These are phyloP conservation scores for Podospora pseudocomata DNA, from an alignment of 495 filamentous ascomycete genomes.

Conservation along the genomic window DNA sequence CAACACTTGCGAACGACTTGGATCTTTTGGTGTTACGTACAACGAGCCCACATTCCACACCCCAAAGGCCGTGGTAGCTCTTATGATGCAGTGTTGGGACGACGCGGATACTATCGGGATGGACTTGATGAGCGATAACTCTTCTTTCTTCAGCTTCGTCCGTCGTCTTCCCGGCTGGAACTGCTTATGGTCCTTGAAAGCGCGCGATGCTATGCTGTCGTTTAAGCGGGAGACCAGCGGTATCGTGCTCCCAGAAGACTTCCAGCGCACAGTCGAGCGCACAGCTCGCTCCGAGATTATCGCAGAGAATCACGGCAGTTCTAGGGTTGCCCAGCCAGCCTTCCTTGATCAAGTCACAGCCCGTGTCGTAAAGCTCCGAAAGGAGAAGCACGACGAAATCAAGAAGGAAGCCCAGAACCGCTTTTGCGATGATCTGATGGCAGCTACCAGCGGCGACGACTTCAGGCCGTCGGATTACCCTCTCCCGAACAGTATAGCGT, in stretches of 20 bases:
- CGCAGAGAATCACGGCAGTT: neutral
- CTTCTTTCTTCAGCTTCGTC: constrained; percentile 27
- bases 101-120: constrained; percentile 21
- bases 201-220: constrained; percentile 22
- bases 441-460: constrained; percentile 25
- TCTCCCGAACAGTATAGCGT: no score
- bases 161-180: constrained; percentile 27
- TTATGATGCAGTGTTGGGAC: constrained; percentile 11
- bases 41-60: constrained; percentile 27
- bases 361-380: neutral
- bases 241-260: neutral
- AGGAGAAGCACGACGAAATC: neutral
- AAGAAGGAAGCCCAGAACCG: neutral
- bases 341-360: neutral
- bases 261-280: neutral
- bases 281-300: neutral
- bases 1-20: constrained; percentile 3
- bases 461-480: neutral
- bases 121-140: constrained; percentile 28
- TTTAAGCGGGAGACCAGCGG: neutral
- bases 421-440: constrained; percentile 22
- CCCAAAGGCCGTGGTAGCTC: constrained; percentile 21
- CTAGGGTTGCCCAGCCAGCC: neutral
- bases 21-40: constrained; percentile 26
- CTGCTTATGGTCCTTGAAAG: constrained; percentile 28